Percentiles rank a stretch among this genome's conserved stretches.
Evolutionary conservation across 2,329 filamentous ascomycete genomes (phyloP).

Genomic region (Monilinia fructigena): DNA sequence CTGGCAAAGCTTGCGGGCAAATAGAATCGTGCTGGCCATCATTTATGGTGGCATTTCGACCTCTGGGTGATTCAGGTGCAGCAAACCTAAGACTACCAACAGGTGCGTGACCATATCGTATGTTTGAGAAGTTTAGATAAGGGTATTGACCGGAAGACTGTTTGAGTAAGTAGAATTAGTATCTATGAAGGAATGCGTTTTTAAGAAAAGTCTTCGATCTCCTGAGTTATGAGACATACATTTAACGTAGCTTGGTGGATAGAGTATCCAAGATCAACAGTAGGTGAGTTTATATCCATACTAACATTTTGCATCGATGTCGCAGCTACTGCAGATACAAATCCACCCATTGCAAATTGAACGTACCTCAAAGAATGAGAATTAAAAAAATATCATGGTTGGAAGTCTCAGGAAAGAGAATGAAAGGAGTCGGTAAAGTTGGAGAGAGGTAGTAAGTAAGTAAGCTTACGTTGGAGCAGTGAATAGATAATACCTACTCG

Average conservation of each 20-base stretch:
- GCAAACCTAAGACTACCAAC: conserved; percentile 47
- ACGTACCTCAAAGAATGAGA: background rate
- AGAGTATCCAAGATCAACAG: conserved; percentile 37
- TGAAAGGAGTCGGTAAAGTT: background rate
- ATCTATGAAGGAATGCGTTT: too few species aligned
- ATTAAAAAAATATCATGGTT: background rate
- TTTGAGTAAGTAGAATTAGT: conserved; percentile 20
- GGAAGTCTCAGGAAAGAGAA: background rate
- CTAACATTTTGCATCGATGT: background rate
- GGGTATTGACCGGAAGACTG: conserved; percentile 35
- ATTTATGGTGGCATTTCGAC: conserved; percentile 36
- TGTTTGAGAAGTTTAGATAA: conserved; percentile 43
- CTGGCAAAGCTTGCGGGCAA: conserved; percentile 27
- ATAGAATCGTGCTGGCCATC: conserved; percentile 26
- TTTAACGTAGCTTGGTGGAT: conserved; percentile 36
- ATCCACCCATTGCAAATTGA: too few species aligned
- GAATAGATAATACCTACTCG: background rate
- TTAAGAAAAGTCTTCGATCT: background rate
- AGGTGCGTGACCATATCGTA: conserved; percentile 46
- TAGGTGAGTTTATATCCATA: conserved; percentile 22
- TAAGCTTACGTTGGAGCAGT: background rate
- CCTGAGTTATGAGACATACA: conserved; percentile 23
- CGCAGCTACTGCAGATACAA: background rate
- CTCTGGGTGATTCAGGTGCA: conserved; percentile 39
- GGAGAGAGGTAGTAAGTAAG: background rate